A percentile compares a stretch with the other conserved stretches of the same genome.
Conservation (phyloP, 2,329 filamentous ascomycete genomes). For the Sporothrix schenckii region DNA sequence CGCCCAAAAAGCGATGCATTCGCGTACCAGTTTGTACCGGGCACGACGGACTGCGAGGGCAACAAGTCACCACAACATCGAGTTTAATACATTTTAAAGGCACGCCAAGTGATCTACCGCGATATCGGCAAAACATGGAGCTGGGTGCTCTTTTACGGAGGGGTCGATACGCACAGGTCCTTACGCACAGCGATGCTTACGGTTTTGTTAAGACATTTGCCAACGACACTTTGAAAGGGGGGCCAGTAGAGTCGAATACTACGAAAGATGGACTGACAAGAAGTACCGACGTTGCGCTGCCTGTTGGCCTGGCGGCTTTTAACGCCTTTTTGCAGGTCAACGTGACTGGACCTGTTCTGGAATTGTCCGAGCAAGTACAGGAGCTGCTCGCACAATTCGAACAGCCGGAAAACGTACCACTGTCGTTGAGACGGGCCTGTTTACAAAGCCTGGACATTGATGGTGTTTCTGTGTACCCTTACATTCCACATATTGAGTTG, state of each 20-base stretch:
- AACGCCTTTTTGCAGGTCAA: constrained; percentile 83
- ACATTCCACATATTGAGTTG: constrained; percentile 82
- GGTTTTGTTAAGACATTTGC: constrained; percentile 30
- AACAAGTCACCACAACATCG: not conserved
- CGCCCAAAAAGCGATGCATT: constrained; percentile 17
- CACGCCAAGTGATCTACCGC: not conserved
- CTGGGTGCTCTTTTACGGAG: constrained; percentile 13
- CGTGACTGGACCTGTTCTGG: constrained; percentile 82
- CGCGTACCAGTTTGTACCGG: not conserved
- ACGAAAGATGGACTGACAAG: not conserved
- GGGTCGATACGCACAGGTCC: constrained; percentile 32
- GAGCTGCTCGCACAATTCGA: constrained; percentile 41
- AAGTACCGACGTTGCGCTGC: constrained; percentile 24
- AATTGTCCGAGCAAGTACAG: constrained; percentile 42
- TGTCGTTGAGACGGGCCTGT: constrained; percentile 58
- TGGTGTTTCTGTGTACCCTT: constrained; percentile 81
- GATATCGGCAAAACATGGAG: constrained; percentile 27
- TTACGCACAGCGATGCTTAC: constrained; percentile 20
- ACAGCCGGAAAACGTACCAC: constrained; percentile 39
- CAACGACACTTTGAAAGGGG: not conserved
- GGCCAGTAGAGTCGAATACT: not conserved
- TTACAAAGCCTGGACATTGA: constrained; percentile 75
- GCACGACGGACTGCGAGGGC: not conserved
- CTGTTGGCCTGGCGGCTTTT: constrained; percentile 69
- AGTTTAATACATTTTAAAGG: not conserved